Evolutionary conservation across 129 eudicot species (phyloP), one percentile per base, ranked within the genome.

Genomic region (Lactuca sativa): DNA sequence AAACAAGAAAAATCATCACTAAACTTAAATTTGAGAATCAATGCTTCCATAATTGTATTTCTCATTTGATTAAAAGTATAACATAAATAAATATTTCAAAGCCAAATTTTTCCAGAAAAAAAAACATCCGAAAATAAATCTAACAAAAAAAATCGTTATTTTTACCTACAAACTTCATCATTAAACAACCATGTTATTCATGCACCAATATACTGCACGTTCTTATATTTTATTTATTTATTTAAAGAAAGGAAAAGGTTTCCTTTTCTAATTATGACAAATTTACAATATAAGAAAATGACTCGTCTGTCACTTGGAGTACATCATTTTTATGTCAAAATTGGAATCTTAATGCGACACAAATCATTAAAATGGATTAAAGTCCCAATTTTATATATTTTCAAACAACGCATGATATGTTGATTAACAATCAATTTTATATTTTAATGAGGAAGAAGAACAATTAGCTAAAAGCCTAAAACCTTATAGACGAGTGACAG

Each of bases 291-390:
- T 47, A 62, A 38, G 33, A 38, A 38, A 62, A 60, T 15, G 67
- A 62, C 15, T 62, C 21, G 52, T 62, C 67, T 37, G 32, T 38
- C 18, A 16, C n/a, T 38, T 38, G 67, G 52, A 62, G 33, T 7
- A 16, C 18, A 62, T 62, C 38, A 15, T 16, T 62, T 62, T 15
- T 62, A 37, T 61, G 66, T 14, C 6, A 37, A 34, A 60, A 14
- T n/a, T 51, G 56, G 56, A 51, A 14, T 12, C 18, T n/a, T 4
- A 43, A 43, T 43, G 49, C 49, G 13, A 43, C 49, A 8, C 49
- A 43, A 40, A 43, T 43, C 49, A 43, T 43, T 43, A 43, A 43
- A 43, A 9, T 43, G 49, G 13, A 43, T 47, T 47, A 47, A 47
- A 11, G 15, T 5, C 12, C 52, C n/a, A 47, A 3, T 12, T 47